A percentile compares a stretch with the other conserved stretches of the same genome.
phyloP scores from a whole-genome alignment of 2,329 filamentous ascomycete species.

The Colletotrichum endophyticum region DNA sequence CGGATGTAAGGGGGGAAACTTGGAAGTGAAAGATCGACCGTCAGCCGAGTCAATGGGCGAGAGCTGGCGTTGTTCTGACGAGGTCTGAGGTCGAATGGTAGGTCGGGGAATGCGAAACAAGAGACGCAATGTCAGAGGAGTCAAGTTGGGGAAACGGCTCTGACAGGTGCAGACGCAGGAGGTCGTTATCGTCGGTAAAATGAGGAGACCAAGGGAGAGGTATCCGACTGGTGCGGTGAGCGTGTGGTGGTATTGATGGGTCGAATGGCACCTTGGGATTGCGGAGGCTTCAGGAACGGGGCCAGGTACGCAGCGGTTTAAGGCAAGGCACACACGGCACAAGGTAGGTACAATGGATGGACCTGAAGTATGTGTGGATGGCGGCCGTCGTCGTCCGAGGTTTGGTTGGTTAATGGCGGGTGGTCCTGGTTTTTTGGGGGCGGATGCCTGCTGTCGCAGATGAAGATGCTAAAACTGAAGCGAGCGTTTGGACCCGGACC shows the following conservation, averaged over 20 bases:
- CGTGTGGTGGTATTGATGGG: background rate
- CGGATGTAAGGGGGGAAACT: constrained; percentile 16
- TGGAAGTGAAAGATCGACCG: constrained; percentile 7
- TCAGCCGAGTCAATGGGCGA: background rate
- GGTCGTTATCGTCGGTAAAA: background rate
- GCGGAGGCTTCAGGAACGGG: background rate
- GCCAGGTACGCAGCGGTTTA: background rate
- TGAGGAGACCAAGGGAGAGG: constrained; percentile 6
- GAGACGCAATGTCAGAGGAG: background rate
- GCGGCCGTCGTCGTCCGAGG: background rate
- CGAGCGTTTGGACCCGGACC: constrained; percentile 18
- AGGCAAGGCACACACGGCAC: background rate
- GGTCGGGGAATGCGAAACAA: constrained; percentile 14
- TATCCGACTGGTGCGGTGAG: constrained; percentile 4
- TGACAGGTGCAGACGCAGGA: constrained; percentile 10
- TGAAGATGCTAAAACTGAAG: constrained; percentile 22
- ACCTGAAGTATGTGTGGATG: background rate
- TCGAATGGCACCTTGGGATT: background rate
- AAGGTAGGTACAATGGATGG: background rate
- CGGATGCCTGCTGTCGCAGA: constrained; percentile 20
- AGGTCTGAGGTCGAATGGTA: background rate
- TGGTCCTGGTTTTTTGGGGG: constrained; percentile 1
- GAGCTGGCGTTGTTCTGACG: background rate
- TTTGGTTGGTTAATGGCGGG: background rate
- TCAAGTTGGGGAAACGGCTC: background rate